Evolutionary conservation across 2,329 filamentous ascomycete genomes (phyloP), one percentile per base, ranked within the genome.

Genomic region (Chaetomium olivaceum): DNA sequence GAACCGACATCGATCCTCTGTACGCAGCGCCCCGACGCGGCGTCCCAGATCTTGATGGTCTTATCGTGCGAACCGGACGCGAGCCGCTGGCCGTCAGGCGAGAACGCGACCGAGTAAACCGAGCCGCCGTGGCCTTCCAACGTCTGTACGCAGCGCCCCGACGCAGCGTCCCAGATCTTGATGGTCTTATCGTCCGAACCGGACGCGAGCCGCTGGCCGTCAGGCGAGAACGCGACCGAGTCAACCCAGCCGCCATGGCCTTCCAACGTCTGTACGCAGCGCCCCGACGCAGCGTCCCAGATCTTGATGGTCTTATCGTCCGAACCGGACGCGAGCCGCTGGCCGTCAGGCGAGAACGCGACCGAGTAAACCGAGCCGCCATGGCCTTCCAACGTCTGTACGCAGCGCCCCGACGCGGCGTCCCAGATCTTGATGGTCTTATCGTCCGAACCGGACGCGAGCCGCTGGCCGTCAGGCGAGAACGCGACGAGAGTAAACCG

Each of bases 401-500:
- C 16, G 56, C 21, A 58, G 39, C 39, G 39, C 39, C 39, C 39
- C 16, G 16, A 43, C 12, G 12, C 14, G 12, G 39, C 19, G 19
- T 43, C 39, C 39, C 14, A 43, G 39, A 43, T 43, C 39, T 43
- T 43, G 39, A 43, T 19, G 14, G 39, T 43, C 11, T 51, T 7
- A 4, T 66, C 55, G 48, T 6, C 3, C 31, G 48, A 59, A 27
- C 55, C 48, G 3, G 60, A 66, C n/a, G 50, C 60, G 39, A 68
- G 60, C 23, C 36, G 58, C 54, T 63, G 31, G 57, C 57, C 9
- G 31, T 55, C 16, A 27, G 31, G 43, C 27, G 62, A 67, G 48
- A 67, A 69, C 1, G 63, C 60, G 19, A 69, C 25, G 65, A 67
- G 0, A 7, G n/a, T n/a, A 14, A 48, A 69, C 63, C 61, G n/a